Conservation (phyloP, 108 stramenopile genomes). For the Nitzschia sp. region DNA sequence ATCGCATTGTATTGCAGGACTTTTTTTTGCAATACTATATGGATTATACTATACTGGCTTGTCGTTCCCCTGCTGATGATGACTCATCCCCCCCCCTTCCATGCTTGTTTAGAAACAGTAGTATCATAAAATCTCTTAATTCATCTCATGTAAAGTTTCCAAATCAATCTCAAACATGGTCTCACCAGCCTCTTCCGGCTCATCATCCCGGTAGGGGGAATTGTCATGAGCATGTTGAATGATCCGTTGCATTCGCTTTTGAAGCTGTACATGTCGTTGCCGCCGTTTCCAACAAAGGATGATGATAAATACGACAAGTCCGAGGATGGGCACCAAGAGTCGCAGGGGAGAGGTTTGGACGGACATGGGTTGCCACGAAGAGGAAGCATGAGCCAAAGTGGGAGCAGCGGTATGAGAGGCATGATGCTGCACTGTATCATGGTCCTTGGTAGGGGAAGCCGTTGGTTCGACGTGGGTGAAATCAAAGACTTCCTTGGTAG, state of each 20-base stretch:
- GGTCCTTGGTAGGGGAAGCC: background rate
- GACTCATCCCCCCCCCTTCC: background rate
- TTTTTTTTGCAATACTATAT: too few species aligned
- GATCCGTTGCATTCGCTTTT: constrained; percentile 3
- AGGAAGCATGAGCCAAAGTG: background rate
- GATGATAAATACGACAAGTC: background rate
- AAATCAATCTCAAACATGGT: constrained; percentile 23
- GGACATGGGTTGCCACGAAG: background rate
- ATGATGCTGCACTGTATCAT: background rate
- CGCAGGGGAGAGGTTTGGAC: background rate
- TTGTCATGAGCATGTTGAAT: constrained; percentile 15
- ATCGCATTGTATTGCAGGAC: too few species aligned
- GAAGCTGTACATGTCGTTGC: background rate
- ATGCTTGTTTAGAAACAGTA: background rate
- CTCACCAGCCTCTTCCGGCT: constrained; percentile 11
- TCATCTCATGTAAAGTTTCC: constrained; percentile 32
- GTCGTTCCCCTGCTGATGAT: background rate
- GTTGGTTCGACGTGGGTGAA: background rate
- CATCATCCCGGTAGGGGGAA: constrained; percentile 7
- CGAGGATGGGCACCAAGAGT: background rate
- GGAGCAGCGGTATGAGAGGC: background rate
- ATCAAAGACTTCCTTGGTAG: background rate
- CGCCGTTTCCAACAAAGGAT: background rate
- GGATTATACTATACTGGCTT: too few species aligned
- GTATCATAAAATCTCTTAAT: constrained; percentile 17